Base-by-base conservation (phyloP, 345 rosid genomes). In the Boechera stricta region DNA sequence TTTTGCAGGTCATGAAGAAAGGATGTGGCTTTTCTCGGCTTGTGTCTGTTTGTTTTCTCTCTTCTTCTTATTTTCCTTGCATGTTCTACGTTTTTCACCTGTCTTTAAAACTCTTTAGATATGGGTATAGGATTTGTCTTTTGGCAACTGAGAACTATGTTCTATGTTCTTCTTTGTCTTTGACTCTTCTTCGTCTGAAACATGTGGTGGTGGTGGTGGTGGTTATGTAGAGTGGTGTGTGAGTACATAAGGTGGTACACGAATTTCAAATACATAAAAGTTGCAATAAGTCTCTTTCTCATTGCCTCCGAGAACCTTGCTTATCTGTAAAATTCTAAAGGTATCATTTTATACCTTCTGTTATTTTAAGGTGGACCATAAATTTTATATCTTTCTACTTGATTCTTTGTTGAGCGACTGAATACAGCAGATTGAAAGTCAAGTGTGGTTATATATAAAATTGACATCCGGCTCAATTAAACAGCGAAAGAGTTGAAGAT, bases 221-320 rank as follows among this genome's bases (percentile, higher is more conserved):
- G 79, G 75, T 76, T 48, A 82, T 88, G 87, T 89, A 88, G 93
- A 85, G 84, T 82, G 86, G 81, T 84, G 82, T 84, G 90, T 88
- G 89, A 88, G 88, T 94, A 85, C 80, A 88, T 84, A 86, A 86
- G 83, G 83, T 78, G 88, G 86, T 83, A 94, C 86, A 91, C 87
- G 42, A 82, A 85, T 82, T 80, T 82, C 81, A 68, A 80, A 87
- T 88, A 84, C 85, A 83, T 81, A 72, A 78, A 78, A 78, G 75
- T 69, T 80, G 71, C 82, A 75, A 82, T 79, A 76, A 71, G 81
- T 71, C 44, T 21, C 13, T 56, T 58, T 61, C 29, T 35, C 79
- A 18, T 51, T 33, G 69, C 64, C 31, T 76, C 38, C 7, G 15
- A 38, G 74, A 51, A 68, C 33, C 79, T 76, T 76, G 28, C 57